These are phyloP conservation scores for Oryza nivara DNA, from an alignment of 176 grass and related monocot genomes.

Conservation along the genomic window DNA sequence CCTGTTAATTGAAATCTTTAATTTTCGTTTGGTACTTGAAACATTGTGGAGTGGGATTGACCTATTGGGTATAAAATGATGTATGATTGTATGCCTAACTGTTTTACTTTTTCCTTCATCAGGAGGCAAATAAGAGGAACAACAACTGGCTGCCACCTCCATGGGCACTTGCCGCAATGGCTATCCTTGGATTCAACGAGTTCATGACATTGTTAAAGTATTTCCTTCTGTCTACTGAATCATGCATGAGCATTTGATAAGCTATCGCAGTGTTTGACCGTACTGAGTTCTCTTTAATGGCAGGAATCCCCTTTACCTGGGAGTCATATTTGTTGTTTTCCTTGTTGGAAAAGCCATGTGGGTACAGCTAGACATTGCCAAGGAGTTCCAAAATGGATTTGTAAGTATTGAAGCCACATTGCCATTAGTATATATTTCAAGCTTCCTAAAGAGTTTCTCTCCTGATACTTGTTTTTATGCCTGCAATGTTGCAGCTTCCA, in stretches of 20 bases:
- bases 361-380: slow-evolving; percentile 85
- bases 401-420: slow-evolving; percentile 56
- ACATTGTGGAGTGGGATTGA: background rate
- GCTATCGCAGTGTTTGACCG: background rate
- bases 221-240: slow-evolving; percentile 20
- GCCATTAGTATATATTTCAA: slow-evolving; percentile 19
- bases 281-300: slow-evolving; percentile 37
- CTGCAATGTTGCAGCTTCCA: slow-evolving; percentile 60
- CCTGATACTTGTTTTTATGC: slow-evolving; percentile 23
- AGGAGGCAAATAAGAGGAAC: slow-evolving; percentile 98
- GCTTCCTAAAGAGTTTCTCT: background rate
- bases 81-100: background rate
- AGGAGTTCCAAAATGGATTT: slow-evolving; percentile 82
- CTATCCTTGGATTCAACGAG: slow-evolving; percentile 94
- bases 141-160: slow-evolving; percentile 97
- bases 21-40: slow-evolving; percentile 20
- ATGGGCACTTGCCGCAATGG: slow-evolving; percentile 94
- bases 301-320: slow-evolving; percentile 86
- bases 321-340: slow-evolving; percentile 78
- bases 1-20: background rate
- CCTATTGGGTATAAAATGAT: slow-evolving; percentile 2
- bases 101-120: slow-evolving; percentile 30
- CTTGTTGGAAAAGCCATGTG: slow-evolving; percentile 91
- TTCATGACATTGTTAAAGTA: slow-evolving; percentile 97
- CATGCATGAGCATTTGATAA: background rate